Base-by-base conservation (phyloP, 495 filamentous ascomycete species). In the Lasiosphaeris hirsuta region DNA sequence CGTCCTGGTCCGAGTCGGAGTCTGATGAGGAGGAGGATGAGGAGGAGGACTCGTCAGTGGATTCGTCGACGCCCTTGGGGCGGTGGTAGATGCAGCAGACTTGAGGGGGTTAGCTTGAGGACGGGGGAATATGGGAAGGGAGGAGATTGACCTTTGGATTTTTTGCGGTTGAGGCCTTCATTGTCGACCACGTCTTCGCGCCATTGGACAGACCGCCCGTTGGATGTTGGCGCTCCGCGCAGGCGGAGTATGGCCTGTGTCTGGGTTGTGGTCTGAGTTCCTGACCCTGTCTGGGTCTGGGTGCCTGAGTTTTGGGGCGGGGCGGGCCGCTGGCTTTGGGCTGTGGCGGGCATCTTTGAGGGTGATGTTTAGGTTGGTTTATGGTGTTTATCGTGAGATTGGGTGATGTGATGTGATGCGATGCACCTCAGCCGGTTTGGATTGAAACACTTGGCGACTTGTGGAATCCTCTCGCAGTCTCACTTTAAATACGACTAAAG, bases 81-180 rank as follows among this genome's bases (percentile, higher is more conserved):
- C 89, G 88, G 76, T 96, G 92, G 77, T 97, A 99, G 69, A 97
- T 97, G 71, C 94, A 99, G 81, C 94, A 99, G 18, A 97, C 95
- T 97, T 39, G 10, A 37, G 11, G 30, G 45, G 36, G 38, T 49
- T 10, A 60, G 55, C 19, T 33, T 37, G 8, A 10, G 40, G 23
- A 10, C n/a, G 35, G 19, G 14, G n/a, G 42, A 13, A 13, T 8
- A 46, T 39, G 41, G 50, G 8, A 19, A 10, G 14, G 40, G 10
- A 13, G 62, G n/a, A 39, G 9, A 11, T 67, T n/a, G n/a, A 92
- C 92, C 91, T 87, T 99, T 99, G 0, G 88, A 93, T 42, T 82
- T 89, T 75, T 97, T 99, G 72, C 86, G 88, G 5, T 92, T 91
- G 72, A 97, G 80, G 4, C 92, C 92, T 71, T 99, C 94, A 65